A percentile compares a stretch with the other conserved stretches of the same genome.
Conservation (phyloP, 306 rosid species). For the Prunus davidiana region DNA sequence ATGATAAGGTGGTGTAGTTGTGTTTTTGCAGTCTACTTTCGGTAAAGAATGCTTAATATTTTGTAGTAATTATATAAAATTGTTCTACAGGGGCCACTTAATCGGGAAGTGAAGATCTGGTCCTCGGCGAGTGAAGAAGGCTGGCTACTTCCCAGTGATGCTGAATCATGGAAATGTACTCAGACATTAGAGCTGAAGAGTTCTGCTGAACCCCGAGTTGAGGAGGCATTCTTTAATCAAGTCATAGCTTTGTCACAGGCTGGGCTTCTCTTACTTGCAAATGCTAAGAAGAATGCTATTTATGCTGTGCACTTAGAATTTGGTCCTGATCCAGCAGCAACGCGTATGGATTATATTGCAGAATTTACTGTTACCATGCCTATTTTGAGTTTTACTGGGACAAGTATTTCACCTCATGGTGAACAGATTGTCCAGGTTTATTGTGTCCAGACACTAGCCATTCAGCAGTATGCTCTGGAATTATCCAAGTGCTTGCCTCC, state of each 20-base stretch:
- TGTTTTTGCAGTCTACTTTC: neutral
- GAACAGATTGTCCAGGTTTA: slow-evolving; percentile 89
- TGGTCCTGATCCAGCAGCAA: slow-evolving; percentile 76
- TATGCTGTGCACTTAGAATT: slow-evolving; percentile 90
- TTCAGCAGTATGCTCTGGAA: slow-evolving; percentile 98
- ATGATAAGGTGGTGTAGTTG: neutral
- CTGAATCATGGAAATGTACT: slow-evolving; percentile 88
- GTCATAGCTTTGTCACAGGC: slow-evolving; percentile 83
- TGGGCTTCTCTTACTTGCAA: slow-evolving; percentile 95
- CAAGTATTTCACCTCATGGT: slow-evolving; percentile 70
- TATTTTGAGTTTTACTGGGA: slow-evolving; percentile 93
- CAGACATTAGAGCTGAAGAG: slow-evolving; percentile 87
- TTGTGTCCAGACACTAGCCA: slow-evolving; percentile 98
- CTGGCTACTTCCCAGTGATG: slow-evolving; percentile 86
- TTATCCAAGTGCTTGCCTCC: slow-evolving; percentile 95
- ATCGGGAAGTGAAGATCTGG: slow-evolving; percentile 95
- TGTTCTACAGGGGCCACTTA: slow-evolving; percentile 68
- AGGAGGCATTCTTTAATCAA: slow-evolving; percentile 95
- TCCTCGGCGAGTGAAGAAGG: slow-evolving; percentile 84
- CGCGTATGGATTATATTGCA: slow-evolving; percentile 88
- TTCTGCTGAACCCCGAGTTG: slow-evolving; percentile 65
- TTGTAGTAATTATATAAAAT: slow-evolving; percentile 8
- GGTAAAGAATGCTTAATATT: neutral
- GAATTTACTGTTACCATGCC: slow-evolving; percentile 97
- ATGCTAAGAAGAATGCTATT: slow-evolving; percentile 98